Evolutionary conservation across 129 eudicot species (phyloP).

Genomic region (Chrysanthemum makinoi): DNA sequence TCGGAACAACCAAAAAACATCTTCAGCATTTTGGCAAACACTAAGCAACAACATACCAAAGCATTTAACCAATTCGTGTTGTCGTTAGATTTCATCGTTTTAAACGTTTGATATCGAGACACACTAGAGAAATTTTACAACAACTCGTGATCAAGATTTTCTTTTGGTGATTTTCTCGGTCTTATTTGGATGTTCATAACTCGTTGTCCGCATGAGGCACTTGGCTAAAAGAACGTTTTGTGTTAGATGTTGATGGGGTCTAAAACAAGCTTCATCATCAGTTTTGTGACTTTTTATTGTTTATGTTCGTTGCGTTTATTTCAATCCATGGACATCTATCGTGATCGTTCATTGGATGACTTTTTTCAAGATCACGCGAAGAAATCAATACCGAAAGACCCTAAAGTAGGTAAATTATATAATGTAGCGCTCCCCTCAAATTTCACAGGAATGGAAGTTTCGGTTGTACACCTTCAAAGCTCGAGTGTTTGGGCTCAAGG

Average conservation of each 20-base stretch:
- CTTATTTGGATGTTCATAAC: background rate
- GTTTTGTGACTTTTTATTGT: conserved; percentile 32
- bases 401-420: conserved; percentile 48
- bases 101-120: background rate
- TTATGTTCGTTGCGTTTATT: conserved; percentile 18
- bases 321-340: conserved; percentile 20
- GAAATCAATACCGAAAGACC: conserved; percentile 27
- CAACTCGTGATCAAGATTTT: background rate
- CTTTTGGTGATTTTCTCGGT: background rate
- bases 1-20: conserved; percentile 25
- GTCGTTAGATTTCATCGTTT: background rate
- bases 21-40: conserved; percentile 20
- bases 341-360: conserved; percentile 45
- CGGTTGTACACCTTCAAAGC: conserved; percentile 51
- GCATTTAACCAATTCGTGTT: conserved; percentile 4
- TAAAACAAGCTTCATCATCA: conserved; percentile 36
- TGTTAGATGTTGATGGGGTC: conserved; percentile 50
- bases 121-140: background rate
- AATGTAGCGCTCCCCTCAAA: conserved; percentile 58
- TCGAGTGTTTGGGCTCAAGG: conserved; percentile 56
- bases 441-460: conserved; percentile 53
- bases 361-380: conserved; percentile 47
- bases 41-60: conserved; percentile 8
- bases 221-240: background rate
- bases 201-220: conserved; percentile 21